A percentile compares a stretch with the other conserved stretches of the same genome.
phyloP scores from a whole-genome alignment of 1,284 basidiomycete genomes.

The Sporisorium exsertum region DNA sequence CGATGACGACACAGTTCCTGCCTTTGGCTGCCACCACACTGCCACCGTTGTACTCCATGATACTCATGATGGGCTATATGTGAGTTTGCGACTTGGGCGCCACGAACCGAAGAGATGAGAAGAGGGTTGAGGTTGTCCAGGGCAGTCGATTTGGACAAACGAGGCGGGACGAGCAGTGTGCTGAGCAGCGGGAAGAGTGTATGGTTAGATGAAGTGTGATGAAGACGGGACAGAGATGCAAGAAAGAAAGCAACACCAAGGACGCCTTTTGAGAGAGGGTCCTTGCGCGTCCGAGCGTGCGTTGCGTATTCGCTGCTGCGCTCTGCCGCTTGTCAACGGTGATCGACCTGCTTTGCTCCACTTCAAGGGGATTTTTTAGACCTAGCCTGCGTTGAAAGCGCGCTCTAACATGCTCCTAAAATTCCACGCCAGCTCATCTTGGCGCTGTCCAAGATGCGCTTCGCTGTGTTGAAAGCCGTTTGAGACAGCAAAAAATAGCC shows the following conservation, averaged over 20 bases:
- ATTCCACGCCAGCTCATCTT: not conserved
- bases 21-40: slow-evolving; percentile 99
- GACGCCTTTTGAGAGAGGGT: slow-evolving; percentile 29
- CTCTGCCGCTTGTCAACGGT: slow-evolving; percentile 26
- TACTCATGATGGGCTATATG: slow-evolving; percentile 57
- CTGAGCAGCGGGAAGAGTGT: not conserved
- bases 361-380: not conserved
- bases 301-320: slow-evolving; percentile 42
- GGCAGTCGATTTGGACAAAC: not conserved
- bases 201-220: not conserved
- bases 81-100: slow-evolving; percentile 22
- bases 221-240: not conserved
- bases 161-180: not conserved
- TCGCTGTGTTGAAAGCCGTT: not conserved
- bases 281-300: slow-evolving; percentile 48
- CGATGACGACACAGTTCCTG: slow-evolving; percentile 98
- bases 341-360: slow-evolving; percentile 38
- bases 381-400: not conserved
- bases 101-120: slow-evolving; percentile 7
- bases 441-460: not conserved
- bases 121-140: not conserved
- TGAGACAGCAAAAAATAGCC: not conserved
- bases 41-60: slow-evolving; percentile 86
- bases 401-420: not conserved
- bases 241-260: slow-evolving; percentile 6